Percentiles rank a stretch among this genome's conserved stretches.
These are phyloP conservation scores for Silene vulgaris DNA, from an alignment of 179 eudicot genomes.

Conservation along the genomic window DNA sequence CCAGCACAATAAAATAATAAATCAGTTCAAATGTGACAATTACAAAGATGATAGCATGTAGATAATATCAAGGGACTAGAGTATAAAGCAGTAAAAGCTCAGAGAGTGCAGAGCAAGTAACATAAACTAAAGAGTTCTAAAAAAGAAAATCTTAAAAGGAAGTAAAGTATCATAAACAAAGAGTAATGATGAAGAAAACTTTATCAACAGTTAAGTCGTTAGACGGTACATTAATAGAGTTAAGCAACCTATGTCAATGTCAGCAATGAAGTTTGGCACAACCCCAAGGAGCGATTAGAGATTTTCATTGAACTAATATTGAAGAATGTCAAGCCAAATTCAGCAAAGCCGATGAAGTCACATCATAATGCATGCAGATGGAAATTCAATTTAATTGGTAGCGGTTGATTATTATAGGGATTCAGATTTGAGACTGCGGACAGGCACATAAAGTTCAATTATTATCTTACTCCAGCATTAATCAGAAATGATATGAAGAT, in stretches of 20 bases:
- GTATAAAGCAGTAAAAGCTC: neutral
- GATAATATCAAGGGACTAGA: neutral
- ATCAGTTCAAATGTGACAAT: neutral
- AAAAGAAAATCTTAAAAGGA: neutral
- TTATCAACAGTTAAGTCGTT: neutral
- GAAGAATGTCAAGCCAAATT: neutral
- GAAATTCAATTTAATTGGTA: neutral
- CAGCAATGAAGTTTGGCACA: neutral
- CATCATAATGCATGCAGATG: conserved; percentile 2
- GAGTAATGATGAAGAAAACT: neutral
- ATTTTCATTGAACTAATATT: neutral
- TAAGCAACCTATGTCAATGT: neutral
- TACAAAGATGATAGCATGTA: neutral
- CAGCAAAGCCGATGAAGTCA: neutral
- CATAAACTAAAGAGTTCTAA: neutral
- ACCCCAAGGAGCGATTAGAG: neutral
- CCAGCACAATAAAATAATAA: neutral
- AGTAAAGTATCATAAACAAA: neutral
- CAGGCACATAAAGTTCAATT: neutral
- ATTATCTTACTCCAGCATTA: neutral
- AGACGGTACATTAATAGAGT: neutral
- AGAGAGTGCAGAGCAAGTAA: conserved; percentile 10
- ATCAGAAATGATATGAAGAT: neutral
- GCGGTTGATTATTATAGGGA: neutral
- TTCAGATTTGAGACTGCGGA: neutral